A percentile compares a stretch with the other conserved stretches of the same genome.
These are phyloP conservation scores for Fusarium nematophilum DNA, from an alignment of 2,329 filamentous ascomycete genomes.

Conservation along the genomic window DNA sequence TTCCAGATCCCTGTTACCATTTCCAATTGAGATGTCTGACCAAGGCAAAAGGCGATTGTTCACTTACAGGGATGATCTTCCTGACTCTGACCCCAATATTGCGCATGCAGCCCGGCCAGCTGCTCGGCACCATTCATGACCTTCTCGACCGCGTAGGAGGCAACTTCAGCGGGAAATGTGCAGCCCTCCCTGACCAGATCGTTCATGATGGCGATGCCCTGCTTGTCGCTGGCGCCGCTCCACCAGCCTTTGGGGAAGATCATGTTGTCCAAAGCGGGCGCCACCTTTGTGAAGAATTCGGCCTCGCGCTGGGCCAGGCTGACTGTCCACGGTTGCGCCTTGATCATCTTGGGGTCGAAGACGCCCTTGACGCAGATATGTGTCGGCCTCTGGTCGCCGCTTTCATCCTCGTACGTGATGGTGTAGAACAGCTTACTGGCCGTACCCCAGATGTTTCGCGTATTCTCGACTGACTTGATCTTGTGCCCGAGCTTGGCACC, in stretches of 20 bases:
- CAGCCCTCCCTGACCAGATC: conserved; percentile 48
- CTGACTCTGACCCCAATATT: conserved; percentile 47
- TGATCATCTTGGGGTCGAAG: conserved; percentile 51
- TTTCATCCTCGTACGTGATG: conserved; percentile 44
- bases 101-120: conserved; percentile 54
- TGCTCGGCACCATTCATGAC: conserved; percentile 52
- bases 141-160: conserved; percentile 45
- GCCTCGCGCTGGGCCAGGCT: conserved; percentile 50
- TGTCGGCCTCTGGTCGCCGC: conserved; percentile 14
- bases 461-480: conserved; percentile 39
- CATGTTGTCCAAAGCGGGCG: conserved; percentile 46
- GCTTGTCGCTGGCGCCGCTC: conserved; percentile 48
- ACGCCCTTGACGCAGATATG: conserved; percentile 52
- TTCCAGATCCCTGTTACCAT: conserved; percentile 44
- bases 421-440: conserved; percentile 45
- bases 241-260: conserved; percentile 52
- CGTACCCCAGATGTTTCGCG: conserved; percentile 43
- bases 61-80: conserved; percentile 46
- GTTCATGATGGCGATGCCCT: conserved; percentile 54
- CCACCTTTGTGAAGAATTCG: conserved; percentile 51
- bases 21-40: conserved; percentile 2
- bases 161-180: conserved; percentile 49
- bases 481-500: conserved; percentile 33
- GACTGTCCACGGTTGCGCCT: conserved; percentile 39
- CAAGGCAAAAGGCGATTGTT: accelerated